These are phyloP conservation scores for Solanum megistacrolobum DNA, from an alignment of 257 asterid species.

Conservation along the genomic window DNA sequence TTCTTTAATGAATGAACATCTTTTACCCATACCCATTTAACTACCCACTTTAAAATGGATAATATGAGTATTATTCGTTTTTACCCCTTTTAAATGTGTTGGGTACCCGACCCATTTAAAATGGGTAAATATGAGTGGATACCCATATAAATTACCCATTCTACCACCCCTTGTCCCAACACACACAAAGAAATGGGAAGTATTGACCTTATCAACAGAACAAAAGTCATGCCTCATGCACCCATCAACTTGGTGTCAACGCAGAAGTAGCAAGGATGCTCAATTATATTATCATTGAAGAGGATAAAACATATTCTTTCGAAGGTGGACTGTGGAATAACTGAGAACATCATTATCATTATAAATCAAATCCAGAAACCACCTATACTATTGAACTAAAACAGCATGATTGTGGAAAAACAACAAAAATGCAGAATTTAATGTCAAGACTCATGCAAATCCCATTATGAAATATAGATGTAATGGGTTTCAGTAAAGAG, in stretches of 20 bases:
- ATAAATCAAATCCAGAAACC: neutral
- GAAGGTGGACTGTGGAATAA: neutral
- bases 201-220: neutral
- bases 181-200: neutral
- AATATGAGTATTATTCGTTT: too few relatives aligned
- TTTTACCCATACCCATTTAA: too few relatives aligned
- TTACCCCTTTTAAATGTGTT: too few relatives aligned
- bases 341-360: neutral
- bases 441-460: neutral
- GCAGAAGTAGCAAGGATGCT: neutral
- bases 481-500: neutral
- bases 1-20: too few relatives aligned
- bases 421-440: neutral
- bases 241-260: neutral
- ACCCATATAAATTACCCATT: too few relatives aligned
- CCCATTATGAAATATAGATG: neutral
- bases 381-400: neutral
- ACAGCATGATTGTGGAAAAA: neutral
- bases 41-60: too few relatives aligned
- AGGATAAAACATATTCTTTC: neutral
- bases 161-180: too few relatives aligned
- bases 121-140: too few relatives aligned
- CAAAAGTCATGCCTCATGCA: neutral
- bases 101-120: too few relatives aligned
- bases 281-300: neutral